These are phyloP conservation scores for Ogataea naganishii DNA, from an alignment of 805 yeast species.

Conservation along the genomic window DNA sequence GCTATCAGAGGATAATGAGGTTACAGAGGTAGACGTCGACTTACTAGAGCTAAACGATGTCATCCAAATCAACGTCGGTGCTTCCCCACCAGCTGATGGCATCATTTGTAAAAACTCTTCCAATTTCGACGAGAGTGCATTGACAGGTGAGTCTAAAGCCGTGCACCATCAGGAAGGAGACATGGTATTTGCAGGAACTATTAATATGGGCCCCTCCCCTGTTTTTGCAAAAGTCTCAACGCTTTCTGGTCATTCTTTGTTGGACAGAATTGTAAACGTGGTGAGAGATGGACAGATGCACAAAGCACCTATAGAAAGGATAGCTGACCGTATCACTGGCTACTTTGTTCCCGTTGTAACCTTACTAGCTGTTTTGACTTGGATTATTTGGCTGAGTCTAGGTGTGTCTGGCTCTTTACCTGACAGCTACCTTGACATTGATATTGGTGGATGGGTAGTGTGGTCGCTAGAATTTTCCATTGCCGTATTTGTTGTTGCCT, in stretches of 20 bases:
- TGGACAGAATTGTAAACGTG: slow-evolving; percentile 60
- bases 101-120: slow-evolving; percentile 37
- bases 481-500: slow-evolving; percentile 74
- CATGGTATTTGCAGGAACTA: slow-evolving; percentile 65
- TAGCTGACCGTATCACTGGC: slow-evolving; percentile 62
- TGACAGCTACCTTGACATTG: slow-evolving; percentile 44
- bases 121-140: slow-evolving; percentile 52
- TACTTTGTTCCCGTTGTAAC: slow-evolving; percentile 67
- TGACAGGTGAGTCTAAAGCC: slow-evolving; percentile 57
- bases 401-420: slow-evolving; percentile 52
- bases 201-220: slow-evolving; percentile 49
- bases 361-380: slow-evolving; percentile 48
- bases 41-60: slow-evolving; percentile 44
- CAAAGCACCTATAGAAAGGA: slow-evolving; percentile 64
- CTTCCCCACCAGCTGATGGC: slow-evolving; percentile 53
- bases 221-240: slow-evolving; percentile 48
- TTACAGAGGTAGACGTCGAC: slow-evolving; percentile 26
- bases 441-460: slow-evolving; percentile 65
- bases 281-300: slow-evolving; percentile 68
- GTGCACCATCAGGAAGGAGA: slow-evolving; percentile 52
- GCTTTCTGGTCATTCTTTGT: slow-evolving; percentile 53
- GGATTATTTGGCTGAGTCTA: slow-evolving; percentile 60
- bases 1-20: slow-evolving; percentile 23
- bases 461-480: slow-evolving; percentile 76
- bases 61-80: slow-evolving; percentile 42